Conservation (phyloP, 805 yeast species). For the Pichia thaimueangensis region DNA sequence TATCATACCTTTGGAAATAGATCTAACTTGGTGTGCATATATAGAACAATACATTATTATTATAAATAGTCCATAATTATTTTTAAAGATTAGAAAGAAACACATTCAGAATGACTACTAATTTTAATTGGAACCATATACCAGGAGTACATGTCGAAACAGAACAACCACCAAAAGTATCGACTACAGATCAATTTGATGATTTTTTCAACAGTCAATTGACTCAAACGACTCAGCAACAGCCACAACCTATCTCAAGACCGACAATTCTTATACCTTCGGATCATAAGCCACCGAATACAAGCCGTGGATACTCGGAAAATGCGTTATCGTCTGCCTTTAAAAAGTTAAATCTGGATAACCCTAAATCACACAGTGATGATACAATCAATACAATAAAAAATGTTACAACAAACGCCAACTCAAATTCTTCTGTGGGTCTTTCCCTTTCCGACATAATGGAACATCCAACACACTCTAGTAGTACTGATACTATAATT, state of each 20-base stretch:
- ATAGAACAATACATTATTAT: too few relatives aligned
- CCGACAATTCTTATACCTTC: too few relatives aligned
- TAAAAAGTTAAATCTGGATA: not conserved
- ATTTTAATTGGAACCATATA: slow-evolving; percentile 21
- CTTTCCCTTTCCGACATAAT: not conserved
- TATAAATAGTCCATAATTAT: not conserved
- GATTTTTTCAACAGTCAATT: slow-evolving; percentile 7
- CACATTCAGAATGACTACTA: slow-evolving; percentile 10
- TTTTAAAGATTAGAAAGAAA: not conserved
- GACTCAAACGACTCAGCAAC: not conserved
- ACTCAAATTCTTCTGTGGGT: not conserved
- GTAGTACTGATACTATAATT: slow-evolving; percentile 25
- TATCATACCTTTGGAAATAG: too few relatives aligned
- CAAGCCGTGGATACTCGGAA: not conserved
- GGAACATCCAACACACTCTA: slow-evolving; percentile 14
- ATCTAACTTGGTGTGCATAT: too few relatives aligned
- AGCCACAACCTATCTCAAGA: not conserved
- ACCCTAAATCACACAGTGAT: slow-evolving; percentile 12
- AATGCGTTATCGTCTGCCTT: slow-evolving; percentile 1
- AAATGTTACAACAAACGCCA: not conserved
- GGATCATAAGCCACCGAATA: not conserved
- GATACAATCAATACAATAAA: slow-evolving; percentile 7
- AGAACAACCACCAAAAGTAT: too few relatives aligned
- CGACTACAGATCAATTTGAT: slow-evolving; percentile 11
- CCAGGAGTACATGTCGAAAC: slow-evolving; percentile 21